phyloP scores from a whole-genome alignment of 1,284 basidiomycete species.

The Chondrostereum purpureum region DNA sequence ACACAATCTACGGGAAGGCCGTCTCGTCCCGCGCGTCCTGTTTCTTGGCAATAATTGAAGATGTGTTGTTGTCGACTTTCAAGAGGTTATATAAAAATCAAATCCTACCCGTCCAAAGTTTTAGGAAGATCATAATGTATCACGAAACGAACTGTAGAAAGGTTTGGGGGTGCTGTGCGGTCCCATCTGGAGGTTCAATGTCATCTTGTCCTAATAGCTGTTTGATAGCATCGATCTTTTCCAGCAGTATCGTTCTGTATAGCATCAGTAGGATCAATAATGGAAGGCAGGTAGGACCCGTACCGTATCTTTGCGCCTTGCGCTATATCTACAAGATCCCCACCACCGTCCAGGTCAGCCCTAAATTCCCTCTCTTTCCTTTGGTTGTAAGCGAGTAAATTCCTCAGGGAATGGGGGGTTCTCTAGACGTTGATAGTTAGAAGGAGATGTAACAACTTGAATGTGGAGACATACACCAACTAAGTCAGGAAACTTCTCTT shows the following conservation, averaged over 20 bases:
- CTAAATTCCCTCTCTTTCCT: not conserved
- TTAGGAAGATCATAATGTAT: conserved; percentile 41
- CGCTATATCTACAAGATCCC: no score
- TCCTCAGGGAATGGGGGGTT: conserved; percentile 1
- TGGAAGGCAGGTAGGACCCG: not conserved
- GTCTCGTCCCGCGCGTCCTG: no score
- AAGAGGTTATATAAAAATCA: no score
- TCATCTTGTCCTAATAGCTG: conserved; percentile 1
- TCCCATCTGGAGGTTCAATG: not conserved
- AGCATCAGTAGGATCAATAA: not conserved
- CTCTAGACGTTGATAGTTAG: no score
- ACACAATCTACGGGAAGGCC: no score
- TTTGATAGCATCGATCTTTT: conserved; percentile 9
- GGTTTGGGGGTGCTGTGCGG: no score
- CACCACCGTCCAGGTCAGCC: not conserved
- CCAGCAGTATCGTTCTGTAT: conserved; percentile 4
- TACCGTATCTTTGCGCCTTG: no score
- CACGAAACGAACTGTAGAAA: conserved; percentile 44
- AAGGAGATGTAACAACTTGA: no score
- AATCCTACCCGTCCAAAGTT: conserved; percentile 41
- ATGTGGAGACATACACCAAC: conserved; percentile 3
- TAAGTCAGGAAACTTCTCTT: conserved; percentile 5
- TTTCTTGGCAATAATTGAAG: no score
- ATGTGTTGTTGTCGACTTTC: no score
- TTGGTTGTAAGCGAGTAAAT: not conserved